Evolutionary conservation across 192 early-diverging fungal genomes (phyloP).

Genomic region (Coemansia sp.): DNA sequence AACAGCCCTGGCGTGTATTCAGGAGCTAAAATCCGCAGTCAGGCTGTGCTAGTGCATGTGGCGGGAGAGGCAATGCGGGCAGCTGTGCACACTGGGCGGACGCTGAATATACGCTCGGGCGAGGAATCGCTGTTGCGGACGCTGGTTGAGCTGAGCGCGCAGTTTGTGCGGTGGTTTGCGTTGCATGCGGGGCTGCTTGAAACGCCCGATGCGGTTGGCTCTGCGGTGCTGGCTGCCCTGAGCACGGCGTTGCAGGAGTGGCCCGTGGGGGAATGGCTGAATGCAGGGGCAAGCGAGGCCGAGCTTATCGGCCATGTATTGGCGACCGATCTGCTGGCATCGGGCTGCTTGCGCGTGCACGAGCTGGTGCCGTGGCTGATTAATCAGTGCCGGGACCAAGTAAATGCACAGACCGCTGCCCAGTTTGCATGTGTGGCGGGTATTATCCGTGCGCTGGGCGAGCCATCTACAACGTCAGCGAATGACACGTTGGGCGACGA

Average conservation of each 20-base stretch:
- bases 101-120: conserved; percentile 16
- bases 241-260: neutral
- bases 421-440: conserved; percentile 24
- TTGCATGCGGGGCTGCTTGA: conserved; percentile 18
- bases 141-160: conserved; percentile 31
- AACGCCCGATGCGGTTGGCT: conserved; percentile 10
- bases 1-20: conserved; percentile 11
- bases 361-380: conserved; percentile 41
- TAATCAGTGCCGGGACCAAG: conserved; percentile 13
- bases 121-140: conserved; percentile 27
- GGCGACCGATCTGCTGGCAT: conserved; percentile 20
- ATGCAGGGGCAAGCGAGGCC: conserved; percentile 14
- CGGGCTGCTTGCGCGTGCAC: conserved; percentile 29
- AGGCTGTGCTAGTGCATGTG: conserved; percentile 20
- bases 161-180: conserved; percentile 27
- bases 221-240: conserved; percentile 11
- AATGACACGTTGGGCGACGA: neutral
- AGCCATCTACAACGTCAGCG: neutral
- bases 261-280: neutral
- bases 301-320: conserved; percentile 21
- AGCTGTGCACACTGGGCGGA: conserved; percentile 17
- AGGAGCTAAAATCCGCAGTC: conserved; percentile 7
- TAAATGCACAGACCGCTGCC: conserved; percentile 9
- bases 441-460: conserved; percentile 28
- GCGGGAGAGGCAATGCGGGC: conserved; percentile 23